Percentiles rank a stretch among this genome's conserved stretches.
These are phyloP conservation scores for Actinomucor elegans DNA, from an alignment of 371 early-diverging fungal species.

Conservation along the genomic window DNA sequence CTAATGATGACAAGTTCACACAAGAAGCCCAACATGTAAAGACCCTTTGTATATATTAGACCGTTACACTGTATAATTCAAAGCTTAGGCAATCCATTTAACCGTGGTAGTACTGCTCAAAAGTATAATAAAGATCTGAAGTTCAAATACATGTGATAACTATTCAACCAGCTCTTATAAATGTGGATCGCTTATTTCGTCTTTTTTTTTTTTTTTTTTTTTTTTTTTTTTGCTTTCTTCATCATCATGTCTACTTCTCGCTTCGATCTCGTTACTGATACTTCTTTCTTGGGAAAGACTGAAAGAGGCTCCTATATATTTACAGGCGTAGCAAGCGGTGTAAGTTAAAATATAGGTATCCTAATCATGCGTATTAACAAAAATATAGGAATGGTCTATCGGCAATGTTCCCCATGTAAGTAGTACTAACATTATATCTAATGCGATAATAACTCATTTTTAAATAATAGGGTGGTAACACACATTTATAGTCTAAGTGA, in stretches of 20 bases:
- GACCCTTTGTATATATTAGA: no score
- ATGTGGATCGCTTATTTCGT: neutral
- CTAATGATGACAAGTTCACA: constrained; percentile 25
- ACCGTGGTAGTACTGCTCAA: no score
- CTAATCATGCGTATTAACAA: neutral
- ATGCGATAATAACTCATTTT: neutral
- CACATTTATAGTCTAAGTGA: no score
- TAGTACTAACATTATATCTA: neutral
- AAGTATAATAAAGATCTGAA: no score
- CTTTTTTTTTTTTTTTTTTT: constrained; percentile 3
- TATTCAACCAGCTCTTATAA: no score
- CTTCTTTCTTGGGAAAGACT: constrained; percentile 9
- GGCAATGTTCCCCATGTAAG: constrained; percentile 46
- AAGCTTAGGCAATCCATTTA: no score
- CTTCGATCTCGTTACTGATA: constrained; percentile 20
- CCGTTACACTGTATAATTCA: no score
- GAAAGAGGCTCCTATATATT: constrained; percentile 1
- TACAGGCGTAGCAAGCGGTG: constrained; percentile 7
- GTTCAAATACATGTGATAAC: no score
- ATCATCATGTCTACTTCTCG: neutral
- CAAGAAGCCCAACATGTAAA: no score
- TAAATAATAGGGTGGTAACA: constrained; percentile 26
- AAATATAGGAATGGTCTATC: constrained; percentile 28
- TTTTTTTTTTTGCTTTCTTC: constrained; percentile 7
- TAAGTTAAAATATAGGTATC: neutral